phyloP scores from a whole-genome alignment of 139 green algal genomes.

The Coccomyxa sp. region DNA sequence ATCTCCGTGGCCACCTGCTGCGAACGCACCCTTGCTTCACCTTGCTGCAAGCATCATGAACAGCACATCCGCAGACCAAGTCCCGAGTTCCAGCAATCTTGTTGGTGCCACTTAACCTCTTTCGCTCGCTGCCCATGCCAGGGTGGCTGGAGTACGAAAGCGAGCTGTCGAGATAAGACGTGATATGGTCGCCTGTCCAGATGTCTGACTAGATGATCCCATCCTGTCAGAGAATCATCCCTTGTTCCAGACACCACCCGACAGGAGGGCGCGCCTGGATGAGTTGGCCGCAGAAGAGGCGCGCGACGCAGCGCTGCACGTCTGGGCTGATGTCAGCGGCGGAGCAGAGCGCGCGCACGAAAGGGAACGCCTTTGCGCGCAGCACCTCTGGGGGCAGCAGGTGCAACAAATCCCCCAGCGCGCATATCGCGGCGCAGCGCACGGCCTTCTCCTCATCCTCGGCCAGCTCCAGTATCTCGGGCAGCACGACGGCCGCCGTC shows the following conservation, averaged over 20 bases:
- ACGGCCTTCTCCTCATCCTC: constrained; percentile 11
- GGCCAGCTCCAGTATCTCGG: constrained; percentile 20
- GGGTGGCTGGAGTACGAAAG: neutral
- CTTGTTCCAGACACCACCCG: too few species aligned
- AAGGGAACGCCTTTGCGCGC: neutral
- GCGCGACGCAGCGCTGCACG: too few species aligned
- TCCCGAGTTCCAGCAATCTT: neutral
- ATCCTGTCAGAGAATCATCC: too few species aligned
- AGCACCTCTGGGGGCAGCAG: neutral
- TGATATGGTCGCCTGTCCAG: neutral
- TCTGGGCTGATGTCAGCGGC: too few species aligned
- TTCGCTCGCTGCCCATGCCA: neutral
- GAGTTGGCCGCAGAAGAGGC: too few species aligned
- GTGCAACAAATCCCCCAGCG: neutral
- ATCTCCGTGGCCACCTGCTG: neutral
- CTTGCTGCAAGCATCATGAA: neutral
- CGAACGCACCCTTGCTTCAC: neutral
- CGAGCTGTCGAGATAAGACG: neutral
- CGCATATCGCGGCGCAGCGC: neutral
- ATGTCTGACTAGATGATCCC: neutral
- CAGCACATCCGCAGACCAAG: neutral
- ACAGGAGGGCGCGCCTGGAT: too few species aligned
- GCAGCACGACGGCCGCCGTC: constrained; percentile 6
- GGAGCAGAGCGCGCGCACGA: too few species aligned
- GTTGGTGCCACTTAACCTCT: neutral